Percentiles rank a stretch among this genome's conserved stretches.
Evolutionary conservation across 345 rosid species (phyloP).

Genomic region (Iberis pinnata): DNA sequence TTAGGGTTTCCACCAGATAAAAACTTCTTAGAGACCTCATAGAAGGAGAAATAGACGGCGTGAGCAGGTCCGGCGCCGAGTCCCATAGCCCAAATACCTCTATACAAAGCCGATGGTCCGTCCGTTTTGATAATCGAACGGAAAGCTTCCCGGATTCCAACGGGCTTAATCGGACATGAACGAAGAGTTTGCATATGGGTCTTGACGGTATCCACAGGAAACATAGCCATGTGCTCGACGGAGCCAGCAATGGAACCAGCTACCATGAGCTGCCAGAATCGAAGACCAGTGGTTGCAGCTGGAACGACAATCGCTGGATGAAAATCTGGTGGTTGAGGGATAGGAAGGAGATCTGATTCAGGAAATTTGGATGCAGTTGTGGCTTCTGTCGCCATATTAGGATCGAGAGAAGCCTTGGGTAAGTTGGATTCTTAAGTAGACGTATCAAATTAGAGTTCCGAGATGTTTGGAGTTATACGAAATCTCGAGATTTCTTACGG

Average conservation of each 20-base stretch:
- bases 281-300: conserved; percentile 51
- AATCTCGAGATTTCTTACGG: conserved; percentile 21
- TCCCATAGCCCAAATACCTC: conserved; percentile 96
- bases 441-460: conserved; percentile 21
- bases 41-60: conserved; percentile 88
- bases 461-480: conserved; percentile 13
- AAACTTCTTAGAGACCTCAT: conserved; percentile 65
- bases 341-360: conserved; percentile 57
- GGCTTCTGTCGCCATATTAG: conserved; percentile 57
- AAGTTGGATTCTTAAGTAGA: not conserved
- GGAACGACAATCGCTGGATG: conserved; percentile 41
- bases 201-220: conserved; percentile 92
- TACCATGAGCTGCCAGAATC: conserved; percentile 87
- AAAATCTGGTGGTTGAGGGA: conserved; percentile 56
- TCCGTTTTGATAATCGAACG: conserved; percentile 61
- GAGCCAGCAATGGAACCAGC: conserved; percentile 95
- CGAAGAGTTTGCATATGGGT: conserved; percentile 97
- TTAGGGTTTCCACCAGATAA: conserved; percentile 63
- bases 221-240: conserved; percentile 97
- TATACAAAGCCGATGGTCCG: conserved; percentile 67
- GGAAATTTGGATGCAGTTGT: conserved; percentile 48
- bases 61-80: conserved; percentile 99
- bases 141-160: conserved; percentile 66
- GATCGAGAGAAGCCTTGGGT: not conserved
- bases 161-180: conserved; percentile 82